A percentile compares a stretch with the other conserved stretches of the same genome.
These are phyloP conservation scores for Carex littledalei DNA, from an alignment of 176 grass and related monocot genomes.

Conservation along the genomic window DNA sequence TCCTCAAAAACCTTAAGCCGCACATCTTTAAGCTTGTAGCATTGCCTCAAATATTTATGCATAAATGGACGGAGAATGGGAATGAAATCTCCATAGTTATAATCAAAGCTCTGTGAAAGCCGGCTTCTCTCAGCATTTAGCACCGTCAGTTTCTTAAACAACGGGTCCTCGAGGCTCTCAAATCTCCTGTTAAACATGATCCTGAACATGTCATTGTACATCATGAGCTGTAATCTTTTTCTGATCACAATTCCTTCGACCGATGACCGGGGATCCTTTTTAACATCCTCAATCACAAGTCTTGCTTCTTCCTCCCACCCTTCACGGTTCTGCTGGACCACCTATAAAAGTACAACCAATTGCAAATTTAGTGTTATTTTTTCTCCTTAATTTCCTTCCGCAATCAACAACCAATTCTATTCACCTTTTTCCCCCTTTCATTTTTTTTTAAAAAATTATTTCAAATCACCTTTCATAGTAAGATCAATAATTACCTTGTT, in stretches of 20 bases:
- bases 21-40: constrained; percentile 55
- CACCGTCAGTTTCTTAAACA: constrained; percentile 82
- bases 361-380: background rate
- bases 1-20: constrained; percentile 83
- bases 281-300: constrained; percentile 68
- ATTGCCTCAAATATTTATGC: constrained; percentile 29
- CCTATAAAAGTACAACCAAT: constrained; percentile 16
- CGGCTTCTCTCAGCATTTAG: constrained; percentile 75
- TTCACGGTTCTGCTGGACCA: constrained; percentile 60
- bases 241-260: constrained; percentile 51
- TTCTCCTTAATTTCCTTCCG: background rate
- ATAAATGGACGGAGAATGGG: constrained; percentile 34
- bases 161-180: constrained; percentile 49
- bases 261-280: constrained; percentile 29
- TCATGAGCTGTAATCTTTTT: constrained; percentile 71
- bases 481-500: constrained; percentile 46
- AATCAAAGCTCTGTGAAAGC: constrained; percentile 49
- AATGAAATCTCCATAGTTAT: constrained; percentile 52
- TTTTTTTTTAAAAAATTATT: background rate
- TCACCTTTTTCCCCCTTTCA: background rate
- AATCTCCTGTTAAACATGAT: constrained; percentile 94
- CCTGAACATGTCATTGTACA: constrained; percentile 99
- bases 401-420: background rate
- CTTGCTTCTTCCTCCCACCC: constrained; percentile 89
- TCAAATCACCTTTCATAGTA: background rate